Base-by-base conservation (phyloP, 2,329 filamentous ascomycete species). In the Talaromyces sp. region DNA sequence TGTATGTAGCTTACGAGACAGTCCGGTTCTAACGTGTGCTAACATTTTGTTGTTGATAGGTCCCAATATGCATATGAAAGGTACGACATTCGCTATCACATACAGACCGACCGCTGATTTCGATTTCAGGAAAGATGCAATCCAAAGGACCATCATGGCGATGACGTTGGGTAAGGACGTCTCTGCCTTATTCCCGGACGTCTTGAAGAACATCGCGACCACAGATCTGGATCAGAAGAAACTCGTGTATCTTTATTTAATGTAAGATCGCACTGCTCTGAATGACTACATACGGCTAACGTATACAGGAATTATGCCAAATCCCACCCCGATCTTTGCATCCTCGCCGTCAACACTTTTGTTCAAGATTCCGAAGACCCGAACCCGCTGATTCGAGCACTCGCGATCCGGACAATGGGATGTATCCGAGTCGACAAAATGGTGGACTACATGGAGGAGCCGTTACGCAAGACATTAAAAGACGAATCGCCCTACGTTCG, bases 391-490 rank as follows among this genome's bases (percentile, higher is more conserved):
- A 92, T 99, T 74, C 86, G 95, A 83, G 95, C 95, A 60, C 85
- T 99, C 61, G 95, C 95, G 64, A 96, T 99, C 77, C 88, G 95
- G 72, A 99, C 95, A 38, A 99, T 99, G 95, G 95, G 95, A 47
- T 98, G 95, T 75, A 98, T 99, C 73, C 85, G 95, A 65, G 95
- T 99, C 64, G 95, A 98, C 72, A 99, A 99, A 80, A 99, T 99
- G 92, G 92, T 98, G 70, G 95, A 99, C 77, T 99, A 99, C 78
- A 98, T 99, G 94, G 95, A 98, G 78, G 95, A 99, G 75, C 95
- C 95, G 15, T 81, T 99, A 68, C 88, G 95, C 72, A 99, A 99
- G 82, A 99, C 95, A 13, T 83, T 99, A 70, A 89, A 93, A 78
- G 95, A 99, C 80, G 95, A 99, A 80, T 98, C 94, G 58, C 95